These are phyloP conservation scores for Oxyria digyna DNA, from an alignment of 148 eudicot species.

Conservation along the genomic window DNA sequence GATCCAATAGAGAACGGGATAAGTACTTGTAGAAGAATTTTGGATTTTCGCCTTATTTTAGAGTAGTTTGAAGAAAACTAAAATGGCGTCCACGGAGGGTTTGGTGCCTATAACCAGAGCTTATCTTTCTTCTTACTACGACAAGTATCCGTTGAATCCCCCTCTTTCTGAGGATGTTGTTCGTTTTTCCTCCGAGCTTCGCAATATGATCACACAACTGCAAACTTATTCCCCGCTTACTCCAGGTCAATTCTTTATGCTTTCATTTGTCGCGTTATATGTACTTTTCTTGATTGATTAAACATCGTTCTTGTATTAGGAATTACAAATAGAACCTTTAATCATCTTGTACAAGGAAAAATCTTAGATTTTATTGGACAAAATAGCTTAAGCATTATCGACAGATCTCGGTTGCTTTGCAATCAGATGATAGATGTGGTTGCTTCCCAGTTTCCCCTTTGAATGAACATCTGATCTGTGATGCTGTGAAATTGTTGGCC, in stretches of 20 bases:
- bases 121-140: conserved; percentile 65
- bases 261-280: background rate
- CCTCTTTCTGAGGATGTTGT: conserved; percentile 55
- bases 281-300: background rate
- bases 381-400: background rate
- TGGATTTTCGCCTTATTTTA: background rate
- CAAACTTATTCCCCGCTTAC: conserved; percentile 26
- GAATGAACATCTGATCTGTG: background rate
- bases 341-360: background rate
- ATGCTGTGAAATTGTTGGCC: background rate
- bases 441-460: background rate
- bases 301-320: background rate
- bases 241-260: conserved; percentile 25
- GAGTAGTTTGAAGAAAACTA: background rate
- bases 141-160: conserved; percentile 44
- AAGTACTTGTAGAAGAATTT: background rate
- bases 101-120: conserved; percentile 87
- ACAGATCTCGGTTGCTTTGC: background rate
- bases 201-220: conserved; percentile 32
- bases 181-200: conserved; percentile 42
- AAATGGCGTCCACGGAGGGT: conserved; percentile 69
- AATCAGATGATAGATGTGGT: too few species aligned
- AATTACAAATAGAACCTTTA: background rate
- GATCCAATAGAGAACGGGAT: background rate
- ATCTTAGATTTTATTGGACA: background rate